phyloP scores from a whole-genome alignment of 2,329 filamentous ascomycete species.

The Aureobasidium lini region DNA sequence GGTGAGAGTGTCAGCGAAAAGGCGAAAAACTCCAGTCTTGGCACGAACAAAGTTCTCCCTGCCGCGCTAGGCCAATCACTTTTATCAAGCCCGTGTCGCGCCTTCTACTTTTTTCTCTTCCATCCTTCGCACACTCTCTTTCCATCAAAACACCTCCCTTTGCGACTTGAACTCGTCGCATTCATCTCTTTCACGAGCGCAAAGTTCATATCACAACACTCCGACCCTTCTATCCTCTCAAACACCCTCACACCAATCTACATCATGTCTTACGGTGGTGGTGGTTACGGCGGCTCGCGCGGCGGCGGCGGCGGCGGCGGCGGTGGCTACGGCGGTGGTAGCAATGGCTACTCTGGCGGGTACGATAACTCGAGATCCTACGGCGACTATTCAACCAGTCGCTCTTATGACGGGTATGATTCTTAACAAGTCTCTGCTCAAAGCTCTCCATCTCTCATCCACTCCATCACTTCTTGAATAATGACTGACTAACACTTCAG shows the following conservation, averaged over 20 bases:
- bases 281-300: conserved; percentile 40
- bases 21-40: neutral
- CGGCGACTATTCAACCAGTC: conserved; percentile 22
- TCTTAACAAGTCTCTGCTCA: conserved; percentile 1
- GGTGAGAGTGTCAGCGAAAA: neutral
- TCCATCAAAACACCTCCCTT: neutral
- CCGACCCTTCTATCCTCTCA: conserved; percentile 1
- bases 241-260: conserved; percentile 17
- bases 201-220: conserved; percentile 2
- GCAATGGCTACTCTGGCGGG: conserved; percentile 30
- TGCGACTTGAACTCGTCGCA: neutral
- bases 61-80: neutral
- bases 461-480: neutral
- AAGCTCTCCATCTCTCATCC: neutral
- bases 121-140: conserved; percentile 6
- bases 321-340: conserved; percentile 21
- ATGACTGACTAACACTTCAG: neutral
- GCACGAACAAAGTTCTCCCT: conserved; percentile 6
- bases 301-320: conserved; percentile 23
- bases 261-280: conserved; percentile 61
- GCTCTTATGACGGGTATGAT: conserved; percentile 10
- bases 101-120: conserved; percentile 1
- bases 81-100: conserved; percentile 8
- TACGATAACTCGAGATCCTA: conserved; percentile 22
- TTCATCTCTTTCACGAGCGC: neutral